Evolutionary conservation across 2,329 filamentous ascomycete species (phyloP).

Genomic region (Aspergillus vadensis): DNA sequence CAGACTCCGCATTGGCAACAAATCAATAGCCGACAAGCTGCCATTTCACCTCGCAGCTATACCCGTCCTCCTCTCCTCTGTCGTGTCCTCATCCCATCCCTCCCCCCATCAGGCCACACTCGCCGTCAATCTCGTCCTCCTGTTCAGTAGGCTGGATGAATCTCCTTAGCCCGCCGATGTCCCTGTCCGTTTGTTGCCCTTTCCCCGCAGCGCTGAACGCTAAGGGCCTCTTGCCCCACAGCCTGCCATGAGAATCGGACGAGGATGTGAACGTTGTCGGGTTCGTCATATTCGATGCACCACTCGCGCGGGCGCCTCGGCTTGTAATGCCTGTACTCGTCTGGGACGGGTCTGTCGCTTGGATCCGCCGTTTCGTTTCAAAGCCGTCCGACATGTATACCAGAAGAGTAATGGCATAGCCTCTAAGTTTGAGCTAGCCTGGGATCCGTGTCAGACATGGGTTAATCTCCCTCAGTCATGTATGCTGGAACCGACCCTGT

Average conservation of each 20-base stretch:
- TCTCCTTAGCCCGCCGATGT: conserved; percentile 13
- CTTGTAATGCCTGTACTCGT: conserved; percentile 33
- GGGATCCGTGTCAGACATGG: conserved; percentile 36
- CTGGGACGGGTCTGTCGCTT: conserved; percentile 33
- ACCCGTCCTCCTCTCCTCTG: not conserved
- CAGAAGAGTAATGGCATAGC: conserved; percentile 32
- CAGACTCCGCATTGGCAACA: not conserved
- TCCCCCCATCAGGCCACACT: not conserved
- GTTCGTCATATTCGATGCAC: conserved; percentile 40
- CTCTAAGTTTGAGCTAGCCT: conserved; percentile 32
- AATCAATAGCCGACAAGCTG: conserved; percentile 5
- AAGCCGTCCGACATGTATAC: conserved; percentile 36
- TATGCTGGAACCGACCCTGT: conserved; percentile 12
- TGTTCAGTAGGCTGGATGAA: conserved; percentile 5
- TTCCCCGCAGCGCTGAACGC: conserved; percentile 16
- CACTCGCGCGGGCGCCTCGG: conserved; percentile 28
- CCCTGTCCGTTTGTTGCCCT: conserved; percentile 1
- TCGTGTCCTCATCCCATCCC: not conserved
- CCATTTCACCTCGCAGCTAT: conserved; percentile 2
- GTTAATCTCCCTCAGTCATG: conserved; percentile 32
- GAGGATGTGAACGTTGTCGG: conserved; percentile 39
- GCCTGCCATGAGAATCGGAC: conserved; percentile 35
- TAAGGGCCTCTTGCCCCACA: conserved; percentile 12
- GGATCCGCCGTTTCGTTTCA: conserved; percentile 38
- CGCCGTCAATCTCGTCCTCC: not conserved